Base-by-base conservation (phyloP, 2,329 filamentous ascomycete genomes). In the Pochonia chlamydosporia region DNA sequence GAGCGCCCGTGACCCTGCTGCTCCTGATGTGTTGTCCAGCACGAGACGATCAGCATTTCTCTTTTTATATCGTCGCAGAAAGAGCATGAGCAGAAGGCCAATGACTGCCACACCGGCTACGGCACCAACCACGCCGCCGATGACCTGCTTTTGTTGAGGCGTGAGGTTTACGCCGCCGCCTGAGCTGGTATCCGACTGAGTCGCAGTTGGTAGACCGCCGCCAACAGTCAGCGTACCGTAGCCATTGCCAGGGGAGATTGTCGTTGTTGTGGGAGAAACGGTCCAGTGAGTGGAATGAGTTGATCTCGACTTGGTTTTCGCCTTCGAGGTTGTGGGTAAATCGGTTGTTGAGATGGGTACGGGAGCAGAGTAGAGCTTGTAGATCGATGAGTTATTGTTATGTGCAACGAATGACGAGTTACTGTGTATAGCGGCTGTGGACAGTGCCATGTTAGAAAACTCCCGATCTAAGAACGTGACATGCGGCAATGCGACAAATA, bases 41-140 rank as follows among this genome's bases (percentile, higher is more conserved):
- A 76, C 63, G n/a, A 67, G 57, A 53, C 70, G 64, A 39, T 64
- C 69, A 6, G 67, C 63, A 47, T 70, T 69, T 47, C 69, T 71
- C 58, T 74, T 82, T 68, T 73, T 81, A 68, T 76, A 79, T 54
- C 71, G n/a, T n/a, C n/a, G 70, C 37, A 84, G 57, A n/a, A 75
- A 55, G 49, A 76, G 66, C 48, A 84, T 62, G 5, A 79, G 60
- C 18, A 82, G 59, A 4, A 83, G 59, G 4, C 79, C 62, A 42
- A 85, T 59, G 40, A 84, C 66, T 11, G 79, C 79, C 2, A 78
- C 62, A 16, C 80, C 81, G 14, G 81, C 80, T 26, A 85, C 60
- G 35, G 76, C 71, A 20, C 79, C 79, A 16, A 82, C 67, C 1
- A 82, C 76, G 26, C 79, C 73, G 1, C 78, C 79, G 7, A 79